Evolutionary conservation across 78 protist genomes (phyloP), one percentile per base, ranked within the genome.

Genomic region (Bigelowiella natans): DNA sequence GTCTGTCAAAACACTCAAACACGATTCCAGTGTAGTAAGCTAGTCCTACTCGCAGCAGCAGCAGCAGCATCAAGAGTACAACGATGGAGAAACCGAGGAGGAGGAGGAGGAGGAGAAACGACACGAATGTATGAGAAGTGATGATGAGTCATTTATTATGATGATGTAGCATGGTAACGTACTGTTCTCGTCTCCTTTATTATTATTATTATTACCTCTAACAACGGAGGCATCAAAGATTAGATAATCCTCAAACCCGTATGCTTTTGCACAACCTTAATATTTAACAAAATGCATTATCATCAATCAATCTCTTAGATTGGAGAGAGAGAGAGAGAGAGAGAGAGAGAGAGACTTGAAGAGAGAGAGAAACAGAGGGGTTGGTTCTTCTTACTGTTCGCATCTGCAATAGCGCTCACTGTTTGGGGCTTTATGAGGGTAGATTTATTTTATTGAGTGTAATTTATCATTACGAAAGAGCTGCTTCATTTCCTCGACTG

Each of bases 11-110:
- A 92, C 93, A 64, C 93, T 94, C 95, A 82, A 94, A 94, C 38
- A 94, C 95, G 11, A 94, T 36, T 63, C 95, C 95, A 30, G 94
- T 93, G 90, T 93, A 93, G 93, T 93, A 93, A 30, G 94, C 91
- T 7, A 86, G 40, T 26, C 89, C 73, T 51, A 26, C 18, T 51
- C 7, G 73, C 34, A 18, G 7, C 18, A 51, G 73, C 34, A 51
- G n/a, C n/a, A n/a, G n/a, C n/a, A n/a, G n/a, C n/a, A n/a, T n/a
- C n/a, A n/a, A n/a, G n/a, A n/a, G n/a, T n/a, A n/a, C n/a, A n/a
- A n/a, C n/a, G n/a, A n/a, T n/a, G n/a, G n/a, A n/a, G n/a, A n/a
- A n/a, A n/a, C n/a, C n/a, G n/a, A n/a, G n/a, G n/a, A n/a, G n/a
- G n/a, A n/a, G n/a, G n/a, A n/a, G n/a, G n/a, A n/a, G n/a, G n/a